phyloP scores from a whole-genome alignment of 2,329 filamentous ascomycete species.

The Cercospora beticola region DNA sequence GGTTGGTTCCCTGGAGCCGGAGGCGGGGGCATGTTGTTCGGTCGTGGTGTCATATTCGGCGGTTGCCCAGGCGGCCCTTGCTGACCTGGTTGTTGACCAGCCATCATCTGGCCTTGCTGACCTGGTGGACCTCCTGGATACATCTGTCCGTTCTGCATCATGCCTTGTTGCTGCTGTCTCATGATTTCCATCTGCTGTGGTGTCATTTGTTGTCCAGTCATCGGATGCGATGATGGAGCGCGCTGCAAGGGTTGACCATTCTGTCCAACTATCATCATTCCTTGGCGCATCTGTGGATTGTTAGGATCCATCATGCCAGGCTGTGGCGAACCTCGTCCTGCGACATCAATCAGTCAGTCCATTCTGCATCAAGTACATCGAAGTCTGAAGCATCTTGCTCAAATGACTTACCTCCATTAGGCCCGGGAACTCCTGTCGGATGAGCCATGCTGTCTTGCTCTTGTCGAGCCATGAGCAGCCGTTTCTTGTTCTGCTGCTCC shows the following conservation, averaged over 20 bases:
- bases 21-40: conserved; percentile 59
- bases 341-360: conserved; percentile 49
- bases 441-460: conserved; percentile 68
- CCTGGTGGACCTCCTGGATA: conserved; percentile 41
- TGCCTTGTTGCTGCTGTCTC: conserved; percentile 29
- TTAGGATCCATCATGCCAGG: conserved; percentile 58
- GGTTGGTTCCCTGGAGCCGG: conserved; percentile 47
- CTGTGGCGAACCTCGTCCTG: conserved; percentile 61
- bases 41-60: conserved; percentile 67
- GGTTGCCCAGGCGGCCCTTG: conserved; percentile 51
- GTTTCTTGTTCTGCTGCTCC: conserved; percentile 85
- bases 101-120: conserved; percentile 42
- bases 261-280: conserved; percentile 24
- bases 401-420: conserved; percentile 46
- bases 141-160: conserved; percentile 33
- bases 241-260: conserved; percentile 29
- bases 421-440: conserved; percentile 45
- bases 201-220: conserved; percentile 49
- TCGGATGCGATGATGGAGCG: conserved; percentile 64
- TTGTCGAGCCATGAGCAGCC: conserved; percentile 77
- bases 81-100: conserved; percentile 45
- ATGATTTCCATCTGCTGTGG: conserved; percentile 51
- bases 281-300: conserved; percentile 27
- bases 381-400: conserved; percentile 31
- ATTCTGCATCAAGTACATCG: conserved; percentile 22